Percentiles rank a stretch among this genome's conserved stretches.
Conservation (phyloP, 768 basidiomycete genomes). For the Boletus insuetus region DNA sequence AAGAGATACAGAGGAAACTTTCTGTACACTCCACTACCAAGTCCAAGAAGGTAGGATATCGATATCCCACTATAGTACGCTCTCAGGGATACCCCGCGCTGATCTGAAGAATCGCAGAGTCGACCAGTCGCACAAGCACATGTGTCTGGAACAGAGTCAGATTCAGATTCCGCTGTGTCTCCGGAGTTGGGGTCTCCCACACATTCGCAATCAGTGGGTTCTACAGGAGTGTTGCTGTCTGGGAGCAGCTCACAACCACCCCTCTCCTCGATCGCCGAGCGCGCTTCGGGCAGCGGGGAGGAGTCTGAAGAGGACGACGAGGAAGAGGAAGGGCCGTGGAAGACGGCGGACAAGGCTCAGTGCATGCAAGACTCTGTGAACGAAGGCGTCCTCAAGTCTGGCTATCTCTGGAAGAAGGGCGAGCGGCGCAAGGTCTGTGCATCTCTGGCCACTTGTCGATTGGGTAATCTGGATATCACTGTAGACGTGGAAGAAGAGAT, state of each 20-base stretch:
- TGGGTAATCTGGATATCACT: constrained; percentile 4
- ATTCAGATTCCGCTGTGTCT: constrained; percentile 70
- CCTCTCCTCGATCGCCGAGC: constrained; percentile 76
- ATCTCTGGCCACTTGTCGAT: background rate
- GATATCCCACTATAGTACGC: background rate
- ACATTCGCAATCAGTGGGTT: constrained; percentile 34
- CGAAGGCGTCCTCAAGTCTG: constrained; percentile 80
- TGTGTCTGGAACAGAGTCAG: constrained; percentile 81
- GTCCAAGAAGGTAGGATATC: constrained; percentile 44
- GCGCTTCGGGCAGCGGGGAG: constrained; percentile 66
- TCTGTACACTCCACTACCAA: constrained; percentile 66
- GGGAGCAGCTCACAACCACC: constrained; percentile 46
- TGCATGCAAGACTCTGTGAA: constrained; percentile 50
- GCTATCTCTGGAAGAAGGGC: constrained; percentile 98
- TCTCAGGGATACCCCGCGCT: constrained; percentile 6
- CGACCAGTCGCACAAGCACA: constrained; percentile 28
- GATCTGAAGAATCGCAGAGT: constrained; percentile 26
- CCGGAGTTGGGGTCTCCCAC: constrained; percentile 48
- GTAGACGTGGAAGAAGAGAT: constrained; percentile 98
- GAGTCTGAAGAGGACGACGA: constrained; percentile 77
- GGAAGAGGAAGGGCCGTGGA: constrained; percentile 66
- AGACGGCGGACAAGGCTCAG: constrained; percentile 44
- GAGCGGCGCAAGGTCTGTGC: constrained; percentile 86
- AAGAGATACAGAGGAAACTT: constrained; percentile 84
- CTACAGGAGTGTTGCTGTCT: constrained; percentile 28